phyloP scores from a whole-genome alignment of 495 filamentous ascomycete species.

The Hypomontagnella submonticulosa region DNA sequence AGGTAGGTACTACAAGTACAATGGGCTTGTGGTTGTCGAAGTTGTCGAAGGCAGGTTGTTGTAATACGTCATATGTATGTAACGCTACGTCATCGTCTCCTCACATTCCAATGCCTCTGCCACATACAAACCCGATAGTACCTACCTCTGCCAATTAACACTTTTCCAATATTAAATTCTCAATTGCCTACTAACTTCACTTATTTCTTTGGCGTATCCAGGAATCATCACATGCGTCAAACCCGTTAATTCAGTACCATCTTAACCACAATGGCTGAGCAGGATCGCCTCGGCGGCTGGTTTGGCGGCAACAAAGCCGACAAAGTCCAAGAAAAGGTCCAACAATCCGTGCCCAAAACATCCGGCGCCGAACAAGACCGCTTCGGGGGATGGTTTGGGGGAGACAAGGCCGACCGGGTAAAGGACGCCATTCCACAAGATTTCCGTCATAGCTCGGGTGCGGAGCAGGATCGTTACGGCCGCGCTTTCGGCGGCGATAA shows the following conservation, averaged over 20 bases:
- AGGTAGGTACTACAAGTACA: no score
- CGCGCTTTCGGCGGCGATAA: conserved; percentile 36
- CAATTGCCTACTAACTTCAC: not conserved
- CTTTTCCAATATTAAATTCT: conserved; percentile 1
- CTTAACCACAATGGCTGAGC: conserved; percentile 36
- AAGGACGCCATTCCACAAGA: conserved; percentile 21
- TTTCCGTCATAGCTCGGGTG: conserved; percentile 7
- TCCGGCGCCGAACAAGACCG: conserved; percentile 36
- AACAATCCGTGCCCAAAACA: conserved; percentile 21
- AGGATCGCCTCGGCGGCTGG: conserved; percentile 31
- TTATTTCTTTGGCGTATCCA: not conserved
- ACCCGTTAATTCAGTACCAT: not conserved
- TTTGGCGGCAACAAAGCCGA: conserved; percentile 39
- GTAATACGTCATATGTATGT: conserved; percentile 37
- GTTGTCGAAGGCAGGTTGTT: not conserved
- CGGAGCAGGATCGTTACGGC: conserved; percentile 37
- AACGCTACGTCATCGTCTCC: conserved; percentile 40
- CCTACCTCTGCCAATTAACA: conserved; percentile 5
- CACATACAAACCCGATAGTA: conserved; percentile 12
- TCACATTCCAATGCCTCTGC: conserved; percentile 11
- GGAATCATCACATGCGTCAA: conserved; percentile 1
- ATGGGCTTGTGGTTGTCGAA: no score
- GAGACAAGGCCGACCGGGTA: conserved; percentile 26
- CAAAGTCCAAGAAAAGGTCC: conserved; percentile 25
- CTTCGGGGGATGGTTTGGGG: conserved; percentile 30